Base-by-base conservation (phyloP, 225 moss, liverwort and hornwort species). In the Neckera pumila region DNA sequence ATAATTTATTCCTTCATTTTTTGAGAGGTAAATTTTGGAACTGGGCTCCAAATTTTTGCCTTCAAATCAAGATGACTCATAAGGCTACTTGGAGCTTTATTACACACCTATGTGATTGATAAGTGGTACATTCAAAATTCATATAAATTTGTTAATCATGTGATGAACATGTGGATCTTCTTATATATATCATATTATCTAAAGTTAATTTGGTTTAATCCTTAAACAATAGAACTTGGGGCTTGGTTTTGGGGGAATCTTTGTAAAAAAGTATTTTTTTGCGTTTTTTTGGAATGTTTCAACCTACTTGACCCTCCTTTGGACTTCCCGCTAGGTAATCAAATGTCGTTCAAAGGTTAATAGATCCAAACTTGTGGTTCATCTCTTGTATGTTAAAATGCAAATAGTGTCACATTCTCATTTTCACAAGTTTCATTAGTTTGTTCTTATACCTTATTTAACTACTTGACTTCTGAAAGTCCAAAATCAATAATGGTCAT, bases 311-410 rank as follows among this genome's bases (percentile, higher is more conserved):
- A 33, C 5, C 18, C 1, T 65, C 10, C 18, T 2, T 67, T 18
- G 6, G 23, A 1, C 3, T n/a, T 4, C 21, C 21, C 1, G 2
- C 10, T n/a, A 40, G 14, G 8, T 2, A 23, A 40, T 4, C 0
- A 0, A 70, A 40, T 70, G 8, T 40, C 0, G 1, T 71, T 26
- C 17, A 17, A 42, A 26, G 7, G 9, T 15, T 5, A 18, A 30
- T 30, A 9, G 18, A 72, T 72, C 26, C 28, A 25, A 71, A 71
- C 6, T 71, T 42, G 26, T 5, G 5, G 8, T 42, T 71, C 26
- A 42, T 26, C 26, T 70, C 14, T 40, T 16, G 12, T 6, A 5
- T 43, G 1, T 4, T 10, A 43, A 38, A 42, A 43, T 27, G 3
- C 2, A 42, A 26, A 71, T 42, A 38, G 8, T 42, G 10, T 43